phyloP scores from a whole-genome alignment of 2,329 filamentous ascomycete species.

The Camptophora hylomeconis region DNA sequence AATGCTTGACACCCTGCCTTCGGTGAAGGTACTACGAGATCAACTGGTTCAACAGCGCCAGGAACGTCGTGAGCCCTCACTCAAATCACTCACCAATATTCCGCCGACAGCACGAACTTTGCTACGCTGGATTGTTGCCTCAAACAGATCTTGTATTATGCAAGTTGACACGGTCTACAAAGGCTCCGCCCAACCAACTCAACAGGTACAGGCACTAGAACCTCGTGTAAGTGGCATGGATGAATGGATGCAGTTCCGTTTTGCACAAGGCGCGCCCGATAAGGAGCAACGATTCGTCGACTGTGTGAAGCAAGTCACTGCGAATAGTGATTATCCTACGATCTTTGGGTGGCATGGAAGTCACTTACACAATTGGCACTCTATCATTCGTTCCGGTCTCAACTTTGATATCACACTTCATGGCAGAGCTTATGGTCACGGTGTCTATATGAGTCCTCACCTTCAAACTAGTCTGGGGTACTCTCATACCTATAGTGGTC shows the following conservation, averaged over 20 bases:
- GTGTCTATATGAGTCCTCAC: slow-evolving; percentile 63
- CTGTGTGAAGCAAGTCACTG: slow-evolving; percentile 39
- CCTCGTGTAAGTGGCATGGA: slow-evolving; percentile 51
- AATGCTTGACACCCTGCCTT: slow-evolving; percentile 28
- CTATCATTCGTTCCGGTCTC: slow-evolving; percentile 70
- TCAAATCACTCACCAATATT: too few relatives aligned
- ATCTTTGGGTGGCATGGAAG: slow-evolving; percentile 85
- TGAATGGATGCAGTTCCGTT: slow-evolving; percentile 67
- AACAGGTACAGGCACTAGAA: slow-evolving; percentile 17
- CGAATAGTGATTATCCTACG: slow-evolving; percentile 44
- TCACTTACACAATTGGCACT: slow-evolving; percentile 67
- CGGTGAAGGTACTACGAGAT: slow-evolving; percentile 28
- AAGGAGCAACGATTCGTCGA: slow-evolving; percentile 65
- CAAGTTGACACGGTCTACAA: slow-evolving; percentile 45
- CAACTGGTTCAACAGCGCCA: too few relatives aligned
- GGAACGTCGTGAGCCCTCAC: too few relatives aligned
- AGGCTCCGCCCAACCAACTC: slow-evolving; percentile 8
- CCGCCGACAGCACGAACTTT: slow-evolving; percentile 54
- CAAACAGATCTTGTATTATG: slow-evolving; percentile 75
- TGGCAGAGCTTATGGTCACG: slow-evolving; percentile 63
- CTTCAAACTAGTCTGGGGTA: slow-evolving; percentile 47
- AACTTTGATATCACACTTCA: slow-evolving; percentile 51
- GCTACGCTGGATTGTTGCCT: slow-evolving; percentile 78
- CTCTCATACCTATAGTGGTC: slow-evolving; percentile 11
- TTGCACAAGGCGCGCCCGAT: slow-evolving; percentile 77